A percentile compares a stretch with the other conserved stretches of the same genome.
Conservation (phyloP, 345 rosid species). For the Punica granatum region DNA sequence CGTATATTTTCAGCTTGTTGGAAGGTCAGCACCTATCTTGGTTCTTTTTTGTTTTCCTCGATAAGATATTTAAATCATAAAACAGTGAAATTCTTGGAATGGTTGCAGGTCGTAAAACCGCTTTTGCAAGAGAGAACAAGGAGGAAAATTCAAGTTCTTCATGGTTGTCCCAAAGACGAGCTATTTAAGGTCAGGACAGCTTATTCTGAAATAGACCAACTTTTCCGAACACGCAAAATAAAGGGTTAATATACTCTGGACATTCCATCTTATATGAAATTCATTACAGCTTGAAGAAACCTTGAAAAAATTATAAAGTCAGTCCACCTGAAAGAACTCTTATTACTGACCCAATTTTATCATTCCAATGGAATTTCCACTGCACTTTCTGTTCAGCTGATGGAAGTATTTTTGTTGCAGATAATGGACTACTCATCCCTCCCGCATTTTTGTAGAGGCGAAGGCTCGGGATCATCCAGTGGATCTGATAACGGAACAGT, state of each 20-base stretch:
- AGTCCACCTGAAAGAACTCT: background rate
- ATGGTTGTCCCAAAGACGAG: conserved; percentile 58
- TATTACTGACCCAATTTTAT: background rate
- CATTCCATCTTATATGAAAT: background rate
- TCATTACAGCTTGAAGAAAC: background rate
- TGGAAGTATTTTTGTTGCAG: conserved; percentile 33
- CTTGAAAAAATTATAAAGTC: too few relatives aligned
- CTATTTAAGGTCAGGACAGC: conserved; percentile 55
- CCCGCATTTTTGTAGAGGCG: conserved; percentile 85
- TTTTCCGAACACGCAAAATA: background rate
- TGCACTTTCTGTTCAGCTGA: background rate
- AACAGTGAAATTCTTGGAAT: background rate
- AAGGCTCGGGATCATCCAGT: conserved; percentile 69
- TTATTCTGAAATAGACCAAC: background rate
- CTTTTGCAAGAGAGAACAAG: conserved; percentile 91
- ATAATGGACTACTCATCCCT: conserved; percentile 82
- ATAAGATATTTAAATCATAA: background rate
- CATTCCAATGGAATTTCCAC: background rate
- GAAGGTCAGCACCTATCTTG: conserved; percentile 44
- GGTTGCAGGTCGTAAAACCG: conserved; percentile 68
- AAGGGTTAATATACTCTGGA: background rate
- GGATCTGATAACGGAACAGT: conserved; percentile 30
- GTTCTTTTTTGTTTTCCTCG: background rate
- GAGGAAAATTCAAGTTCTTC: conserved; percentile 80
- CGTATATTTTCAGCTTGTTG: conserved; percentile 88